Base-by-base conservation (phyloP, 768 basidiomycete species). In the Cystobasidium onofrii region DNA sequence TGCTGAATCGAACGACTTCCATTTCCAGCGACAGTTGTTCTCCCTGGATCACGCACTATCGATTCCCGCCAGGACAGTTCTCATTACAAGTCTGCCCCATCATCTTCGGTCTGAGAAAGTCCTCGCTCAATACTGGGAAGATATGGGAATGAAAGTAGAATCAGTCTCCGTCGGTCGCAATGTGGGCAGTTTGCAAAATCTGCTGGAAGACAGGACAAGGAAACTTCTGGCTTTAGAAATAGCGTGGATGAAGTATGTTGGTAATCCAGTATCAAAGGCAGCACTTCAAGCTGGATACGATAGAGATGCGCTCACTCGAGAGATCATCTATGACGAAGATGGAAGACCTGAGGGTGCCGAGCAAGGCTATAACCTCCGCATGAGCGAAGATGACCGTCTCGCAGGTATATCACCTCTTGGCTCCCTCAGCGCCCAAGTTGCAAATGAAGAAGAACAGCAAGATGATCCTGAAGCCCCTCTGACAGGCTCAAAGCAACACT, bases 11-110 rank as follows among this genome's bases (percentile, higher is more conserved):
- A 88, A 55, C 7, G n/a, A n/a, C 54, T 12, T 27, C 13, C 15
- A 20, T 60, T 91, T 0, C 10, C 57, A 60, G 57, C 88, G 96
- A 0, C 96, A 98, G 79, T 86, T 96, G 13, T 98, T 94, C 82
- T 91, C 91, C 0, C 84, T 99, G 41, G 93, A 97, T 80, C 87
- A 96, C 20, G 93, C 94, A 15, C 92, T 96, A 78, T 94, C 92
- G 13, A 90, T 97, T 54, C 89, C 94, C 0, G 92, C 93, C 0
- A 88, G 95, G 27, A 97, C 96, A 0, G 90, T 97, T 33, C 86
- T 98, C 82, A 86, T 96, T 46, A 89, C 90, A 20, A 85, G 87
- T 63, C 85, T 98, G 1, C 96, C 96, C 0, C 82, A 82, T n/a
- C 89, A 94, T 76, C 84, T 98, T 1, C 88, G 88, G 76, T 87